Conservation (phyloP, 2,329 filamentous ascomycete genomes). For the Neophaeococcomyces mojaviensis region DNA sequence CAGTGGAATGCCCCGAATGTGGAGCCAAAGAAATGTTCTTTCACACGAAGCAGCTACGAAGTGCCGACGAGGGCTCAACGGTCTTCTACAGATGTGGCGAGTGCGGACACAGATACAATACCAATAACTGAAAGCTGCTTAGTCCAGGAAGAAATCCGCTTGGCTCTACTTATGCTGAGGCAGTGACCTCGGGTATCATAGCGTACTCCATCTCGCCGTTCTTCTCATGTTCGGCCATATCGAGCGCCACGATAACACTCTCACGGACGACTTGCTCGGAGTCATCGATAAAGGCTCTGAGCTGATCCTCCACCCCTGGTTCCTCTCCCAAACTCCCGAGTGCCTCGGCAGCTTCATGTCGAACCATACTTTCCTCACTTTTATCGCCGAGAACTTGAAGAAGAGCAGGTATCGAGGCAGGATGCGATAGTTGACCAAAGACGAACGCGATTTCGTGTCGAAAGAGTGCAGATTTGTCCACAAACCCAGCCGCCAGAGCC, state of each 20-base stretch:
- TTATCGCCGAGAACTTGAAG: slow-evolving; percentile 68
- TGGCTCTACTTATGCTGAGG: slow-evolving; percentile 7
- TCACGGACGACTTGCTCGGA: slow-evolving; percentile 89
- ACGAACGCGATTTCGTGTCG: slow-evolving; percentile 98
- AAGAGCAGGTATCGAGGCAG: slow-evolving; percentile 89
- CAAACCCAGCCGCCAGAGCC: slow-evolving; percentile 76
- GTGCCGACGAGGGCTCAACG: slow-evolving; percentile 91
- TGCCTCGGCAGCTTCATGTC: slow-evolving; percentile 94
- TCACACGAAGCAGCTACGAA: slow-evolving; percentile 75
- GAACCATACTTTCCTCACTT: slow-evolving; percentile 88
- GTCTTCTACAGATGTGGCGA: slow-evolving; percentile 76
- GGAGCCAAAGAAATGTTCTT: slow-evolving; percentile 75
- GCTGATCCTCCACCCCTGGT: slow-evolving; percentile 78
- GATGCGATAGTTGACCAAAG: slow-evolving; percentile 91
- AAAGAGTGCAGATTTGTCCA: slow-evolving; percentile 83
- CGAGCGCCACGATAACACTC: slow-evolving; percentile 87
- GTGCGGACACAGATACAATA: slow-evolving; percentile 63
- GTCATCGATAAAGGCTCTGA: slow-evolving; percentile 80
- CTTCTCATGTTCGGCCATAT: slow-evolving; percentile 97
- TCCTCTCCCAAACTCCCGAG: slow-evolving; percentile 90
- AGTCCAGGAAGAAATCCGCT: background rate
- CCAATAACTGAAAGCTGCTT: slow-evolving; percentile 29
- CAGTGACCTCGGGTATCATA: slow-evolving; percentile 54
- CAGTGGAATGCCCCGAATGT: slow-evolving; percentile 71
- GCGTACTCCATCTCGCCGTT: slow-evolving; percentile 85